Evolutionary conservation across 495 filamentous ascomycete species (phyloP).

Genomic region (Pseudoneurospora amorphoporcata): DNA sequence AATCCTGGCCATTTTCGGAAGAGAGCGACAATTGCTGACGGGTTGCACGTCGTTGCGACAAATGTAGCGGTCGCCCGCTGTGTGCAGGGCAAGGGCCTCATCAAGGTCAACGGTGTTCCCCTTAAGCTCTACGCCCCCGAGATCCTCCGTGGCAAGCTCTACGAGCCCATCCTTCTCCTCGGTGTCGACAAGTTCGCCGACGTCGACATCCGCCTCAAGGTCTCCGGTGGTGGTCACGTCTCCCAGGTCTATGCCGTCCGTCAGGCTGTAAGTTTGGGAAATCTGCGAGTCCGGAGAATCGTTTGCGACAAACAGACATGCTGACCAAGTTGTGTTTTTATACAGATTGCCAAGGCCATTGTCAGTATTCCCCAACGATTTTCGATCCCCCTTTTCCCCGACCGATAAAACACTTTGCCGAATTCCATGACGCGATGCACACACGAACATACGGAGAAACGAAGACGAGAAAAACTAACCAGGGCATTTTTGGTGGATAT

Average conservation of each 20-base stretch:
- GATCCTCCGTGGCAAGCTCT: constrained; percentile 92
- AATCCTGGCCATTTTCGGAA: not conserved
- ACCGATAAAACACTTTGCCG: not conserved
- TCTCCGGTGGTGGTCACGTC: constrained; percentile 91
- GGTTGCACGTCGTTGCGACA: not conserved
- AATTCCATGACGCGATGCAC: not conserved
- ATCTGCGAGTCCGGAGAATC: not conserved
- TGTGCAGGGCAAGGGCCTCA: constrained; percentile 52
- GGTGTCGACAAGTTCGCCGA: constrained; percentile 82
- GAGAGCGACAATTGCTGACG: constrained; percentile 3
- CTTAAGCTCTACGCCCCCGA: constrained; percentile 88
- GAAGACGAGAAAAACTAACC: not conserved
- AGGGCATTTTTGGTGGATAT: not conserved
- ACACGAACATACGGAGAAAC: not conserved
- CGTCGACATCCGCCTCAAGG: constrained; percentile 93
- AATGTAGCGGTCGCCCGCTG: constrained; percentile 27
- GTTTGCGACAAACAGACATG: not conserved
- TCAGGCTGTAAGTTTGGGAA: constrained; percentile 51
- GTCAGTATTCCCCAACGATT: constrained; percentile 14
- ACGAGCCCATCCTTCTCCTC: constrained; percentile 94
- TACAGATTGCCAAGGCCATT: constrained; percentile 63
- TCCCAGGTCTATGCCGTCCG: constrained; percentile 98
- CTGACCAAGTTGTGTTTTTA: constrained; percentile 3
- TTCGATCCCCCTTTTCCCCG: not conserved
- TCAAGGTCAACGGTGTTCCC: constrained; percentile 98